These are phyloP conservation scores for Lojkania enalia DNA, from an alignment of 2,329 filamentous ascomycete genomes.

Conservation along the genomic window DNA sequence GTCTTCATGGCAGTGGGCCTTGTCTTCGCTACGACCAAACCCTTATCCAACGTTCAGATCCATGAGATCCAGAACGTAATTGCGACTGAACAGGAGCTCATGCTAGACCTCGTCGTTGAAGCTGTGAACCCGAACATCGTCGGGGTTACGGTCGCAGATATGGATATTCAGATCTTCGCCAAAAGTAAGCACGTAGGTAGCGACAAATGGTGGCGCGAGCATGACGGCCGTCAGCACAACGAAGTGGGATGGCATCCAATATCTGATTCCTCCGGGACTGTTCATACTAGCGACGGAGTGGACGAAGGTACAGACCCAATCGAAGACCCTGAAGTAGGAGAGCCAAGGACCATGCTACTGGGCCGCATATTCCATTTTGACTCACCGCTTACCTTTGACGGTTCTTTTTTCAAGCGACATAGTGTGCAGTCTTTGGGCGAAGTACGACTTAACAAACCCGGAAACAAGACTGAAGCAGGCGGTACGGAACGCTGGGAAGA, in stretches of 20 bases:
- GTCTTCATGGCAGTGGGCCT: conserved; percentile 86
- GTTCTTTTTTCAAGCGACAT: conserved; percentile 79
- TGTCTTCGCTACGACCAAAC: conserved; percentile 88
- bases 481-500: conserved; percentile 87
- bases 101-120: conserved; percentile 86
- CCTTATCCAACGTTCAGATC: conserved; percentile 77
- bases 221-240: conserved; percentile 29
- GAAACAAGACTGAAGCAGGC: conserved; percentile 81
- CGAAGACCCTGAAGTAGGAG: conserved; percentile 61
- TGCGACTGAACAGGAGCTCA: conserved; percentile 90
- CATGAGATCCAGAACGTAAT: conserved; percentile 85
- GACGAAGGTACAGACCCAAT: conserved; percentile 66
- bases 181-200: conserved; percentile 87
- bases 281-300: conserved; percentile 22
- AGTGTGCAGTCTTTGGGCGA: conserved; percentile 76
- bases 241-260: conserved; percentile 33
- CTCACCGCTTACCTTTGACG: conserved; percentile 84
- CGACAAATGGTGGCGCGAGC: conserved; percentile 50
- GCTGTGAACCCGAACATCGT: conserved; percentile 94
- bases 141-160: conserved; percentile 79
- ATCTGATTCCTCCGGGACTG: conserved; percentile 6
- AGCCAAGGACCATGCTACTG: conserved; percentile 84
- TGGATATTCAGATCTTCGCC: conserved; percentile 91
- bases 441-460: conserved; percentile 78
- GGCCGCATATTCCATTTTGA: conserved; percentile 86